These are phyloP conservation scores for Pholiota adiposa DNA, from an alignment of 1,284 basidiomycete genomes.

Conservation along the genomic window DNA sequence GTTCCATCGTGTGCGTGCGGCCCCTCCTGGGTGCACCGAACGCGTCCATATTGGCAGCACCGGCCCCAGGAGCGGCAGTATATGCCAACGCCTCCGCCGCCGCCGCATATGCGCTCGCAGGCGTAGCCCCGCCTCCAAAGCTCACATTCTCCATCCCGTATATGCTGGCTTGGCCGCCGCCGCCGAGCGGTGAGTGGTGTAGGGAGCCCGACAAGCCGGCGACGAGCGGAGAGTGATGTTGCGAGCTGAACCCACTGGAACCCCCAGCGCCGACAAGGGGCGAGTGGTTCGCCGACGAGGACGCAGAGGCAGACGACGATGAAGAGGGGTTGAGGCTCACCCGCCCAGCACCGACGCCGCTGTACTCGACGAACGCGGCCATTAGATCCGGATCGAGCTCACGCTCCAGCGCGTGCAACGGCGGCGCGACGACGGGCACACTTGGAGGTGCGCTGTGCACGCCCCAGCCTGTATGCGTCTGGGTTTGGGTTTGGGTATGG, in stretches of 20 bases:
- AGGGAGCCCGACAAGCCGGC: too few relatives aligned
- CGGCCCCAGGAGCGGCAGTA: too few relatives aligned
- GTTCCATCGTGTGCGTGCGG: background rate
- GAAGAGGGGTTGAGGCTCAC: background rate
- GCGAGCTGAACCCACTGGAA: too few relatives aligned
- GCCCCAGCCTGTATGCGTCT: background rate
- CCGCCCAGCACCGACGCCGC: background rate
- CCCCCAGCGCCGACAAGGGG: background rate
- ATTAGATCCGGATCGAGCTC: slow-evolving; percentile 9
- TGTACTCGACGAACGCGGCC: slow-evolving; percentile 9
- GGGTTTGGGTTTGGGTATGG: too few relatives aligned
- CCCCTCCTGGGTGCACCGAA: background rate
- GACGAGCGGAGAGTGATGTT: too few relatives aligned
- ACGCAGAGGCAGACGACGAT: background rate
- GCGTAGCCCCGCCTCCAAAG: background rate
- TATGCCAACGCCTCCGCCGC: background rate
- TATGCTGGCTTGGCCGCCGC: background rate
- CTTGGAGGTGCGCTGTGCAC: background rate
- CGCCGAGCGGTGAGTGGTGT: too few relatives aligned
- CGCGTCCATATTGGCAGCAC: too few relatives aligned
- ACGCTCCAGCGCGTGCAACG: slow-evolving; percentile 6
- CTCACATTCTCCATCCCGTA: background rate
- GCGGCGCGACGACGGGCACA: background rate
- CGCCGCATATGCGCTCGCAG: background rate
- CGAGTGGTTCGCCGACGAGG: background rate